These are phyloP conservation scores for Tulasnella sp. DNA, from an alignment of 768 basidiomycete genomes.

Conservation along the genomic window DNA sequence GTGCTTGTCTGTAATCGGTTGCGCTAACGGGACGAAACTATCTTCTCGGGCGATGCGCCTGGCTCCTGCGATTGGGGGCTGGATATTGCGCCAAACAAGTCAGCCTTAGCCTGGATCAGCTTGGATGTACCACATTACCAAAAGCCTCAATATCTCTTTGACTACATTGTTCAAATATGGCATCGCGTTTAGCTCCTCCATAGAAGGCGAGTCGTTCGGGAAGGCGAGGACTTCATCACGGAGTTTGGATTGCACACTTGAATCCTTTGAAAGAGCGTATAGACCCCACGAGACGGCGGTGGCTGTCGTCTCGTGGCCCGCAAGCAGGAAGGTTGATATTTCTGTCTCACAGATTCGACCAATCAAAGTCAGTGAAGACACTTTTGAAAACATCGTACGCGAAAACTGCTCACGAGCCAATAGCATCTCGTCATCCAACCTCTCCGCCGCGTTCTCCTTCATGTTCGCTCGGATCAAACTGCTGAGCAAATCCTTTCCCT, in stretches of 20 bases:
- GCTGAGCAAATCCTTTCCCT: conserved; percentile 3
- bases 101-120: too few species aligned
- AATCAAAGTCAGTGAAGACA: too few species aligned
- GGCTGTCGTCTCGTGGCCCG: conserved; percentile 28
- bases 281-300: not conserved
- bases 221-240: conserved; percentile 29
- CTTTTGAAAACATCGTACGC: too few species aligned
- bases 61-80: conserved; percentile 40
- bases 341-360: conserved; percentile 22
- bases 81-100: too few species aligned
- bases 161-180: conserved; percentile 26
- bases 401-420: conserved; percentile 26
- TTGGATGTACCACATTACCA: too few species aligned
- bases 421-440: conserved; percentile 45
- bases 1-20: conserved; percentile 35
- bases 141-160: conserved; percentile 39
- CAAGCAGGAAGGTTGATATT: conserved; percentile 48
- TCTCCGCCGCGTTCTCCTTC: conserved; percentile 41
- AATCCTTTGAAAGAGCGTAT: conserved; percentile 28
- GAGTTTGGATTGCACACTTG: conserved; percentile 42
- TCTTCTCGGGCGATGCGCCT: conserved; percentile 36
- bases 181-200: conserved; percentile 23
- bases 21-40: conserved; percentile 41
- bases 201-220: conserved; percentile 10
- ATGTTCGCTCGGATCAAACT: conserved; percentile 44